Base-by-base conservation (phyloP, 2,329 filamentous ascomycete species). In the Sclerotinia minor region DNA sequence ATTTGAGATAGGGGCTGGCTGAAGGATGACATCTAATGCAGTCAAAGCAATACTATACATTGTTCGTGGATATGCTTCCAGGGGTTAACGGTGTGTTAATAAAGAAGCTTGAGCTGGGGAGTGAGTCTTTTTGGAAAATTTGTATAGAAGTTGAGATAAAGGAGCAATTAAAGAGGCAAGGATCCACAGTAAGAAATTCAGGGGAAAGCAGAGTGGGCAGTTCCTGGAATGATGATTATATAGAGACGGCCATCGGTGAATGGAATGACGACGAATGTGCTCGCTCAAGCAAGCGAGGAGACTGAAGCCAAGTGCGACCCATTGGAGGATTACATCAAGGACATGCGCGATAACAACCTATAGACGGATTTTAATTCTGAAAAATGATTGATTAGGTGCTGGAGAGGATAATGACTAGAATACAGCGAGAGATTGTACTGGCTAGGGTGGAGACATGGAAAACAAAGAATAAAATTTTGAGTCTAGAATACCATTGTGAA, bases 121-220 rank as follows among this genome's bases (percentile, higher is more conserved):
- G 32, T 32, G 26, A 68, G 32, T 60, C 60, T 49, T 70, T 71
- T 63, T 73, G 64, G 70, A 60, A 55, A 26, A 64, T 69, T 35
- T 15, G 65, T 17, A 29, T 61, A 11, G 11, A 35, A 5, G 21
- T 54, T 35, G 53, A 49, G 32, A 73, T 70, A 26, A 68, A 65
- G 38, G 67, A 71, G 64, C 63, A 72, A 58, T 74, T 54, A 65
- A 67, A 26, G 53, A 65, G 52, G 73, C 72, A 70, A 74, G 64
- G 70, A 57, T 66, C 50, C 67, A 6, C 59, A 67, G n/a, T 74
- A 71, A 61, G 41, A 74, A 64, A 61, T 68, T 38, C 50, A 68
- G 35, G 59, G 47, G 13, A 65, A 13, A 52, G 67, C 29, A 64
- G 72, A 59, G 57, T 55, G 50, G 52, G 58, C 57, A 63, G 69